Base-by-base conservation (phyloP, 2,329 filamentous ascomycete species). In the Huntiella decipiens region DNA sequence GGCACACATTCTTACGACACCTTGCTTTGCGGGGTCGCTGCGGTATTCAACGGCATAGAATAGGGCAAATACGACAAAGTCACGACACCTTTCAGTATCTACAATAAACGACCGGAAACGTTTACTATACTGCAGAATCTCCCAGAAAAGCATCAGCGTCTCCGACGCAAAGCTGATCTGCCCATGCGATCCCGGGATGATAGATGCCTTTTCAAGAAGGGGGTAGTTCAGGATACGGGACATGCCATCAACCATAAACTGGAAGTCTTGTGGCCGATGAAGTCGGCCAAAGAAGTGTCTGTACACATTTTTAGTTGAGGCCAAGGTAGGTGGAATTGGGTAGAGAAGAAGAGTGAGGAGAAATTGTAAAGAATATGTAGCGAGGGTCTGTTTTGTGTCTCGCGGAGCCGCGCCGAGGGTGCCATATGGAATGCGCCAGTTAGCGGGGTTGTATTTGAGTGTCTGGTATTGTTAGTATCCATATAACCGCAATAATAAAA, bases 121-220 rank as follows among this genome's bases (percentile, higher is more conserved):
- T 63, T 94, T 96, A 63, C 98, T 98, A 70, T 88, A 95, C 61
- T 98, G 91, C 4, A 91, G 76, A 34, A 85, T 77, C 64, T 98
- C 91, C 91, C 91, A 98, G 58, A 96, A 95, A 2, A 98, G 70
- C 73, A 95, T 91, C 46, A 96, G 78, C 66, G 92, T 92, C 61
- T 98, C 91, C 1, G 91, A 87, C 0, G 87, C 85, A 70, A 88
- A 93, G 5, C 41, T 37, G 8, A 32, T 31, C n/a, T 44, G 44
- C 13, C 41, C 42, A 4, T 51, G 50, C 56, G 83, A 84, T 44
- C 84, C 67, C 0, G 88, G 86, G 2, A 95, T 74, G 59, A 94
- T 95, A 1, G 87, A 88, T 8, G 75, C 74, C 49, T 85, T 92
- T 38, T 85, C 80, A 62, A 93, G 85, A 51, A 95, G 77, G 17